Conservation (phyloP, 75 land plant species). For the Adiantum capillusveneris region DNA sequence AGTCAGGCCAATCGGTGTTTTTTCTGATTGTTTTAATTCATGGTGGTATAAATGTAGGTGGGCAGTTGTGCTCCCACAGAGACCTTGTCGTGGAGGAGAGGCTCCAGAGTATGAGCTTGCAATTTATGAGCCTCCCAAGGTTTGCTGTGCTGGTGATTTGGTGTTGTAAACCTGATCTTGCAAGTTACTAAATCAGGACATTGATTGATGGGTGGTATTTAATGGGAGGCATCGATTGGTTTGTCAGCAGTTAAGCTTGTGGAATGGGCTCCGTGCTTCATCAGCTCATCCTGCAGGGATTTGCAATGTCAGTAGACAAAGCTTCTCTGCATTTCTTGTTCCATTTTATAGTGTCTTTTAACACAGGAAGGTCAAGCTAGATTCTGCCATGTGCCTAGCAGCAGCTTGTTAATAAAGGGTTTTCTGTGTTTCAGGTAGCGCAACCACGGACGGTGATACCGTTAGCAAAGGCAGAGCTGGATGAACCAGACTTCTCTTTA, state of each 20-base stretch:
- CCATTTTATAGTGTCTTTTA: too few species aligned
- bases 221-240: not conserved
- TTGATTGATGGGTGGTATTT: not conserved
- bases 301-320: constrained; percentile 1
- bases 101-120: constrained; percentile 75
- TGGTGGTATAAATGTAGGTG: constrained; percentile 35
- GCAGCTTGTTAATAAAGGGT: not conserved
- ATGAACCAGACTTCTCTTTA: constrained; percentile 54
- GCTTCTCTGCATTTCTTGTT: too few species aligned
- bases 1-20: not conserved
- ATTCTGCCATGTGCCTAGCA: too few species aligned
- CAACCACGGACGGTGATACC: constrained; percentile 49
- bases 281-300: not conserved
- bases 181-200: not conserved
- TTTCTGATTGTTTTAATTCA: not conserved
- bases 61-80: constrained; percentile 77
- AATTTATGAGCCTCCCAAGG: constrained; percentile 70
- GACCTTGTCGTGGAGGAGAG: constrained; percentile 24
- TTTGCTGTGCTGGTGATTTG: constrained; percentile 3
- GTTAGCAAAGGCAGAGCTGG: constrained; percentile 61
- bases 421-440: constrained; percentile 39
- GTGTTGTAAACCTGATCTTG: not conserved
- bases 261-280: not conserved
- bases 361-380: too few species aligned
- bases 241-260: not conserved